Conservation (phyloP, 495 filamentous ascomycete species). For the Aspergillus kassunensis region DNA sequence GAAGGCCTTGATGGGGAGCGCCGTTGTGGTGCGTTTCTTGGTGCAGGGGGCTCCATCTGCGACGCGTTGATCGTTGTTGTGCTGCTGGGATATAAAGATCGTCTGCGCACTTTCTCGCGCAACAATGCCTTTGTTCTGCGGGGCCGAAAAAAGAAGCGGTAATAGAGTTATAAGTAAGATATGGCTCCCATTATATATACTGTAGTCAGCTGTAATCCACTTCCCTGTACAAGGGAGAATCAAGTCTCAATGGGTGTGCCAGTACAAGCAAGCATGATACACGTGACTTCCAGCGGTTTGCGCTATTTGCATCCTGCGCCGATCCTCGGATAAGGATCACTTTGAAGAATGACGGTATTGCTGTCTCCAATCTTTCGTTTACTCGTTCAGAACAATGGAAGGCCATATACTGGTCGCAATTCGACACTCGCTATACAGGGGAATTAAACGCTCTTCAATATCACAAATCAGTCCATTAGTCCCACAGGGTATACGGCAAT, state of each 20-base stretch:
- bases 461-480: neutral
- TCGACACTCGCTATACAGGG: conserved; percentile 18
- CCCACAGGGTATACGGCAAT: conserved; percentile 6
- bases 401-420: conserved; percentile 17
- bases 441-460: neutral
- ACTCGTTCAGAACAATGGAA: conserved; percentile 26
- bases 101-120: neutral
- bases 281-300: conserved; percentile 26
- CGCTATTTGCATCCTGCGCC: conserved; percentile 30
- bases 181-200: neutral
- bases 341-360: conserved; percentile 14
- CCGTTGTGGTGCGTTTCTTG: conserved; percentile 22
- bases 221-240: too few species aligned
- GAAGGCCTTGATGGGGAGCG: conserved; percentile 45
- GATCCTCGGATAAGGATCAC: conserved; percentile 31
- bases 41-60: conserved; percentile 24
- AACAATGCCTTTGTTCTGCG: conserved; percentile 1
- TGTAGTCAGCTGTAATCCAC: neutral
- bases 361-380: neutral
- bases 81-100: conserved; percentile 26
- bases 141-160: neutral
- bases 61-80: conserved; percentile 21
- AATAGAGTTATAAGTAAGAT: neutral
- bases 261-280: neutral
- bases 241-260: neutral